Base-by-base conservation (phyloP, 2,329 filamentous ascomycete genomes). In the Huntiella savannae region DNA sequence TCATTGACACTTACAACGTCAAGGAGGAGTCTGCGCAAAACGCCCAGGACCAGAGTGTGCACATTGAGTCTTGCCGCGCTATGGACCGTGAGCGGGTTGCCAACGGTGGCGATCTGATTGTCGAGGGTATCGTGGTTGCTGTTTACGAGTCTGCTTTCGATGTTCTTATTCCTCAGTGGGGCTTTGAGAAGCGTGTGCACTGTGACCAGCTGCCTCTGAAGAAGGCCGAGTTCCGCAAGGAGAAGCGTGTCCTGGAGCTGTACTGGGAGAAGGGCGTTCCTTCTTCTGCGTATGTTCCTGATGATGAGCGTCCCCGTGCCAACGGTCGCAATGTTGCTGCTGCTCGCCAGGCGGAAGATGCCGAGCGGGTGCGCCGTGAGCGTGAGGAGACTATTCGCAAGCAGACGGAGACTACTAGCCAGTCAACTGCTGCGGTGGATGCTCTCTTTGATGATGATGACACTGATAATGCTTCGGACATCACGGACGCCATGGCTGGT, bases 181-280 rank as follows among this genome's bases (percentile, higher is more conserved):
- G 91, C 53, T 96, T 98, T 55, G 91, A 98, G 70, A 98, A 98
- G 76, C 84, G 91, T 53, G 91, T 98, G 45, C 91, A 98, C 65
- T 98, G 91, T 60, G 91, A 98, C 59, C 91, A 98, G 68, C 71
- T 98, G 59, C 91, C 91, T 28, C 68, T 98, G 54, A 88, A 96
- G 74, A 98, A 98, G 71, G 91, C 91, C n/a, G 91, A 98, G 60
- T 98, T 91, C 65, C 79, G 92, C 63, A 96, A 96, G 71, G 86
- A 93, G 60, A 84, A 87, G 66, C 78, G 91, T 47, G 76, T 96
- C 28, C 71, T 98, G 40, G 91, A 98, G 64, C 73, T 98, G 12
- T 98, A 95, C 70, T 98, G 91, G 91, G 91, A 98, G 77, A 98
- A 96, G 74, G 91, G 91, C 40, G 86, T 96, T 5, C 85, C 88